Conservation (phyloP, 805 yeast genomes). For the Sporopachydermia lactativora region DNA sequence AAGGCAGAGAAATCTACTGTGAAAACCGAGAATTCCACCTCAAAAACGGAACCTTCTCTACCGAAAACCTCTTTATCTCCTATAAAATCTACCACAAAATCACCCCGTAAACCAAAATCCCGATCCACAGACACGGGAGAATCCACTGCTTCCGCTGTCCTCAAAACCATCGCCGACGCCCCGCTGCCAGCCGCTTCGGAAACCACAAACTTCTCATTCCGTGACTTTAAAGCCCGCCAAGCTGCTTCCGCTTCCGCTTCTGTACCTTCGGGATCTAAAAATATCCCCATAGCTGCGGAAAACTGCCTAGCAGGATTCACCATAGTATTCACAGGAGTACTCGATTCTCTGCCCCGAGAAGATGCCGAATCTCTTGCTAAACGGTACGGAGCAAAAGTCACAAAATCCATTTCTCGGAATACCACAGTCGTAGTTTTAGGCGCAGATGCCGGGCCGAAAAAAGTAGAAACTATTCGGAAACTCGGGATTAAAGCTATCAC, state of each 20-base stretch:
- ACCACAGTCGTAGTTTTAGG: conserved; percentile 88
- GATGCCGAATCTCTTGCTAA: conserved; percentile 67
- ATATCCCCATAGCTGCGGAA: conserved; percentile 70
- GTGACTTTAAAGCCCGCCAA: conserved; percentile 40
- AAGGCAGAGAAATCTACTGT: conserved; percentile 10
- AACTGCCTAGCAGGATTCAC: conserved; percentile 82
- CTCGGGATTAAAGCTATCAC: conserved; percentile 66
- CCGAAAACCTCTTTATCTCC: conserved; percentile 6
- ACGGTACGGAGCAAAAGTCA: conserved; percentile 82
- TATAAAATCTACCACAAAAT: conserved; percentile 5
- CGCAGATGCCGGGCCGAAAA: conserved; percentile 94
- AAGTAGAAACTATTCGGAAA: conserved; percentile 65
- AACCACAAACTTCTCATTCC: conserved; percentile 36
- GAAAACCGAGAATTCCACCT: conserved; percentile 11
- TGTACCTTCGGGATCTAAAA: conserved; percentile 16
- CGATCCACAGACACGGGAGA: conserved; percentile 12
- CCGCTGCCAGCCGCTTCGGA: conserved; percentile 41
- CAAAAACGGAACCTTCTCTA: conserved; percentile 5
- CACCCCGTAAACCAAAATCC: conserved; percentile 4
- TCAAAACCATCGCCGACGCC: conserved; percentile 62
- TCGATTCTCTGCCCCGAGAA: conserved; percentile 68
- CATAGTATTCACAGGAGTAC: conserved; percentile 83
- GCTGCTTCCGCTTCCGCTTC: conserved; percentile 15
- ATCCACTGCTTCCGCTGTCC: conserved; percentile 36
- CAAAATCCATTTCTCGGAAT: conserved; percentile 70